Percentiles rank a stretch among this genome's conserved stretches.
phyloP scores from a whole-genome alignment of 1,139 yeast species.

The Pichia sp. region DNA sequence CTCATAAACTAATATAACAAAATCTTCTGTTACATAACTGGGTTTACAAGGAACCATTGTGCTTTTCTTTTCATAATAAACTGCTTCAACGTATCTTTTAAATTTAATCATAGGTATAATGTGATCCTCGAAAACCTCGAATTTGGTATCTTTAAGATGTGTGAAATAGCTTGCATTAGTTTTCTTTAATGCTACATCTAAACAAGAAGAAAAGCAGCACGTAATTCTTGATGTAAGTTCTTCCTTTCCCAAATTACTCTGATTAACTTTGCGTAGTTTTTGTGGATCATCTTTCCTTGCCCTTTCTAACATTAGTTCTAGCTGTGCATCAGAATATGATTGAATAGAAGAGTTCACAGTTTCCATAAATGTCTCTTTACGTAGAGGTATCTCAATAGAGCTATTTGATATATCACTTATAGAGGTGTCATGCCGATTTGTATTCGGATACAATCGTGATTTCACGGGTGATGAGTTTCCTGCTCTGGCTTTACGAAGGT shows the following conservation, averaged over 20 bases:
- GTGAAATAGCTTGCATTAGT: slow-evolving; percentile 20
- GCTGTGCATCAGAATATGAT: slow-evolving; percentile 12
- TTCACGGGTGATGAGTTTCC: background rate
- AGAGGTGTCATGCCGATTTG: background rate
- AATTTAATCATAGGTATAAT: slow-evolving; percentile 28
- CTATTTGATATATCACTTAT: slow-evolving; percentile 6
- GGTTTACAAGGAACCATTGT: slow-evolving; percentile 46
- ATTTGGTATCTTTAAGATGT: slow-evolving; percentile 26
- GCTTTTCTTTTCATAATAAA: slow-evolving; percentile 40
- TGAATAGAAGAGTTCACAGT: slow-evolving; percentile 4
- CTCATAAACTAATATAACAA: slow-evolving; percentile 38
- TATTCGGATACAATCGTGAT: too few relatives aligned
- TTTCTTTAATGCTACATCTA: slow-evolving; percentile 18
- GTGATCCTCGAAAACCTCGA: slow-evolving; percentile 21
- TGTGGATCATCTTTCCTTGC: slow-evolving; percentile 22
- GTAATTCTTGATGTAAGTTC: slow-evolving; percentile 47
- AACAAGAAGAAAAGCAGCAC: slow-evolving; percentile 24
- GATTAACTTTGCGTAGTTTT: slow-evolving; percentile 44
- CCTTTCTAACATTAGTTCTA: slow-evolving; percentile 19
- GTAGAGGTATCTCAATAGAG: background rate
- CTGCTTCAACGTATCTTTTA: slow-evolving; percentile 30
- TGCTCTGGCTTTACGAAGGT: slow-evolving; percentile 5
- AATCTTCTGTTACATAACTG: slow-evolving; percentile 36
- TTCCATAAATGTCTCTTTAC: slow-evolving; percentile 1
- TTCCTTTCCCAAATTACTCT: slow-evolving; percentile 39